phyloP scores from a whole-genome alignment of 306 rosid species.

The Casuarina glauca region DNA sequence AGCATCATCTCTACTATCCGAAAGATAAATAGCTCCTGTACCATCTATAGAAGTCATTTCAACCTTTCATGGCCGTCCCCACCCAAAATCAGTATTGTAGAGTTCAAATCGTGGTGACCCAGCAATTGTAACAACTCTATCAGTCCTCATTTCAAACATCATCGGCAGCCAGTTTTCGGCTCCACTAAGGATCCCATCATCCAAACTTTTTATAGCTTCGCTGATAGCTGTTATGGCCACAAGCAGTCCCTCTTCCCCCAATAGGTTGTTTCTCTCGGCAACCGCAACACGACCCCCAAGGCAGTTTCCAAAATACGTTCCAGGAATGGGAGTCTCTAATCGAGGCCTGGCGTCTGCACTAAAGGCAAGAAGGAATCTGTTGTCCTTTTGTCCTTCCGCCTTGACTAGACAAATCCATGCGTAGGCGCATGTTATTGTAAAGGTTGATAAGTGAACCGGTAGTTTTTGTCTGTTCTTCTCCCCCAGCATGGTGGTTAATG shows the following conservation, averaged over 20 bases:
- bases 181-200: slow-evolving; percentile 19
- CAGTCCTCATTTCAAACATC: neutral
- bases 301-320: slow-evolving; percentile 53
- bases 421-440: no score
- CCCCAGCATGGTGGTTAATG: no score
- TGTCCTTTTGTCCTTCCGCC: no score
- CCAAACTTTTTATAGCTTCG: slow-evolving; percentile 12
- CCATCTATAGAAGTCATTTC: slow-evolving; percentile 32
- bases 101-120: slow-evolving; percentile 54
- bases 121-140: slow-evolving; percentile 26
- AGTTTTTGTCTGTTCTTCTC: no score
- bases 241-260: no score
- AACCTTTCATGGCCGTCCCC: slow-evolving; percentile 49
- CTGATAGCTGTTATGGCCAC: slow-evolving; percentile 6
- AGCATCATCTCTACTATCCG: slow-evolving; percentile 28
- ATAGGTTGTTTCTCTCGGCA: no score
- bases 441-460: no score
- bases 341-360: slow-evolving; percentile 21
- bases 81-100: slow-evolving; percentile 47
- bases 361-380: neutral
- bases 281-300: neutral
- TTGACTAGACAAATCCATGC: no score
- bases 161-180: slow-evolving; percentile 11
- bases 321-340: slow-evolving; percentile 24
- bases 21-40: slow-evolving; percentile 27